Evolutionary conservation across 2,329 filamentous ascomycete species (phyloP).

Genomic region (Phyllosticta citribraziliensis): DNA sequence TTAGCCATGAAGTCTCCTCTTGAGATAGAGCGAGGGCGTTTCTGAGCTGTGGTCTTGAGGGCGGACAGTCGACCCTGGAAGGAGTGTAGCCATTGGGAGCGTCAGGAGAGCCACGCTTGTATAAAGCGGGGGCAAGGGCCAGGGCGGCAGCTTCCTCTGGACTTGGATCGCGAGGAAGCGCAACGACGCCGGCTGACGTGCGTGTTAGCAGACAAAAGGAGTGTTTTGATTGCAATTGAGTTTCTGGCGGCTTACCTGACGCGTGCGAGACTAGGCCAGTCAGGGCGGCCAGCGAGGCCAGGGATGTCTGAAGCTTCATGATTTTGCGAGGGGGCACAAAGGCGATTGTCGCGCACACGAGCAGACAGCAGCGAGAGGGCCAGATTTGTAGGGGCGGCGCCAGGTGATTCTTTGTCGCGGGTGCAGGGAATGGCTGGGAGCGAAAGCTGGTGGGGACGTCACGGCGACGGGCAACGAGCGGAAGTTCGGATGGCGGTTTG

Average conservation of each 20-base stretch:
- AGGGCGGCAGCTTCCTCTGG: constrained; percentile 6
- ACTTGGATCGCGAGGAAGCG: constrained; percentile 4
- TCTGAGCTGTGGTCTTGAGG: constrained; percentile 58
- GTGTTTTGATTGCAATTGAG: neutral
- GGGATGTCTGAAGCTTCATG: constrained; percentile 7
- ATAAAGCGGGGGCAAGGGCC: neutral
- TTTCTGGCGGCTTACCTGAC: constrained; percentile 4
- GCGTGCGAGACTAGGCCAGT: constrained; percentile 4
- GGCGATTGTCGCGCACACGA: neutral
- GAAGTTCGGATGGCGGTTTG: neutral
- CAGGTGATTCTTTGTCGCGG: neutral
- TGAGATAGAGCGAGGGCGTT: constrained; percentile 51
- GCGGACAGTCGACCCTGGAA: constrained; percentile 56
- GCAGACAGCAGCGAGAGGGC: neutral
- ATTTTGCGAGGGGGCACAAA: neutral
- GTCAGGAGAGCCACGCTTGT: constrained; percentile 40
- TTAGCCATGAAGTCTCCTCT: constrained; percentile 65
- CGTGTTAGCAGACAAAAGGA: neutral
- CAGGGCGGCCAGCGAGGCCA: neutral
- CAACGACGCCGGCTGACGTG: neutral
- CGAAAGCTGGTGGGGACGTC: neutral
- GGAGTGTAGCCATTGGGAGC: constrained; percentile 65
- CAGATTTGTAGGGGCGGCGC: constrained; percentile 4
- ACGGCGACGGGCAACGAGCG: neutral
- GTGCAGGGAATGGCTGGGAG: neutral